These are phyloP conservation scores for Capsella bursapastoris DNA, from an alignment of 345 rosid species.

Conservation along the genomic window DNA sequence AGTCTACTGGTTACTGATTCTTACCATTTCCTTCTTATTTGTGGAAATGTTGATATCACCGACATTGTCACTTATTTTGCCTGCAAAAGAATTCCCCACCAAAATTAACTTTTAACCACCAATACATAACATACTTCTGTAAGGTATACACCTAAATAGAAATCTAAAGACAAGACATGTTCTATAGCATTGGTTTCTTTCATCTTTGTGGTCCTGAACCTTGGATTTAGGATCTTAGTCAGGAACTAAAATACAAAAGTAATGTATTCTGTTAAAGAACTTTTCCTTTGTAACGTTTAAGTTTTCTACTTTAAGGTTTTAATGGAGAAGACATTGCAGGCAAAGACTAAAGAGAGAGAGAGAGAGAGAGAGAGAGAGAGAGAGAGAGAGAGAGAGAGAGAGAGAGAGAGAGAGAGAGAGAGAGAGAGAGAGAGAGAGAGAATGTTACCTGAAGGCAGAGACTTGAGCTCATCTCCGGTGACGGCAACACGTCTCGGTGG, in stretches of 20 bases:
- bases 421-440: neutral
- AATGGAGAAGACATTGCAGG: slow-evolving; percentile 29
- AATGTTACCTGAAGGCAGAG: slow-evolving; percentile 59
- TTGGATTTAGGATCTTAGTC: slow-evolving; percentile 37
- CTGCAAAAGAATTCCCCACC: slow-evolving; percentile 42
- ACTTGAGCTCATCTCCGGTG: slow-evolving; percentile 48
- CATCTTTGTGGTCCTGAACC: slow-evolving; percentile 42
- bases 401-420: neutral
- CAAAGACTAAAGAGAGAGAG: slow-evolving; percentile 1
- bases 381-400: neutral
- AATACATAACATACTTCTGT: slow-evolving; percentile 14
- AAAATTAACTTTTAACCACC: slow-evolving; percentile 20
- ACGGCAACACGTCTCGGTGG: slow-evolving; percentile 52
- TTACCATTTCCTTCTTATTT: slow-evolving; percentile 55
- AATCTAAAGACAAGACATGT: slow-evolving; percentile 37
- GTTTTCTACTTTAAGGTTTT: slow-evolving; percentile 12
- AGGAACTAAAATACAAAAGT: slow-evolving; percentile 44
- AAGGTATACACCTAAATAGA: slow-evolving; percentile 9
- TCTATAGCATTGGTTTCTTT: slow-evolving; percentile 35
- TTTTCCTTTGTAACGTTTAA: slow-evolving; percentile 9
- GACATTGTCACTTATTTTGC: slow-evolving; percentile 50
- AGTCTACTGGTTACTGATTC: slow-evolving; percentile 21
- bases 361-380: neutral
- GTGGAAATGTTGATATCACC: slow-evolving; percentile 44
- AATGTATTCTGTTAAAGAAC: slow-evolving; percentile 24